Percentiles rank a stretch among this genome's conserved stretches.
Conservation (phyloP, 2,329 filamentous ascomycete genomes). For the Cytospora schulzeri region DNA sequence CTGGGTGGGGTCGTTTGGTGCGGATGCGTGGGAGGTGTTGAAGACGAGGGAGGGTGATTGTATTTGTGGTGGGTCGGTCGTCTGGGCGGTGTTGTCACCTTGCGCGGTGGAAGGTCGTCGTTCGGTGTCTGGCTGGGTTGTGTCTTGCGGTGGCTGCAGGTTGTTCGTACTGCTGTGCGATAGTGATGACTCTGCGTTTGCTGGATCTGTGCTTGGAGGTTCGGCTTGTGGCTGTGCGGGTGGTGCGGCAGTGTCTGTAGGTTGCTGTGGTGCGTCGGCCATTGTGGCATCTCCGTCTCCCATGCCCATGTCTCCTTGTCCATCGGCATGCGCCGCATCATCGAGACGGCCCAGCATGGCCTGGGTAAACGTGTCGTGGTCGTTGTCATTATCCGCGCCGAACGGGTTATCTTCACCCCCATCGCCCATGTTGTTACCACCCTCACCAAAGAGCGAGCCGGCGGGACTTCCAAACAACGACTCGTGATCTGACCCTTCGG, state of each 20-base stretch:
- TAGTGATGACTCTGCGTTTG: not conserved
- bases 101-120: conserved; percentile 24
- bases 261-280: conserved; percentile 32
- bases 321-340: conserved; percentile 43
- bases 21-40: conserved; percentile 39
- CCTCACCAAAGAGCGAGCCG: conserved; percentile 86
- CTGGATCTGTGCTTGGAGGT: conserved; percentile 24
- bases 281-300: conserved; percentile 41
- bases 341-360: conserved; percentile 60
- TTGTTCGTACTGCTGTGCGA: conserved; percentile 2
- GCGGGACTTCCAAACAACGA: conserved; percentile 82
- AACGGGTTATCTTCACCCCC: conserved; percentile 58
- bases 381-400: conserved; percentile 81
- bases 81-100: conserved; percentile 19
- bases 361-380: conserved; percentile 61
- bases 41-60: conserved; percentile 42
- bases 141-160: conserved; percentile 10
- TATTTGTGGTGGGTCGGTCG: conserved; percentile 6
- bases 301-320: conserved; percentile 41
- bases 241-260: not conserved
- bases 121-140: conserved; percentile 25
- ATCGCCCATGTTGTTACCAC: conserved; percentile 41
- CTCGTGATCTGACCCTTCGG: conserved; percentile 69
- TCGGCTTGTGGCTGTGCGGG: conserved; percentile 8
- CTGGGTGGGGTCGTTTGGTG: conserved; percentile 56